A percentile compares a stretch with the other conserved stretches of the same genome.
phyloP scores from a whole-genome alignment of 2,329 filamentous ascomycete genomes.

The Fusarium chaquense region DNA sequence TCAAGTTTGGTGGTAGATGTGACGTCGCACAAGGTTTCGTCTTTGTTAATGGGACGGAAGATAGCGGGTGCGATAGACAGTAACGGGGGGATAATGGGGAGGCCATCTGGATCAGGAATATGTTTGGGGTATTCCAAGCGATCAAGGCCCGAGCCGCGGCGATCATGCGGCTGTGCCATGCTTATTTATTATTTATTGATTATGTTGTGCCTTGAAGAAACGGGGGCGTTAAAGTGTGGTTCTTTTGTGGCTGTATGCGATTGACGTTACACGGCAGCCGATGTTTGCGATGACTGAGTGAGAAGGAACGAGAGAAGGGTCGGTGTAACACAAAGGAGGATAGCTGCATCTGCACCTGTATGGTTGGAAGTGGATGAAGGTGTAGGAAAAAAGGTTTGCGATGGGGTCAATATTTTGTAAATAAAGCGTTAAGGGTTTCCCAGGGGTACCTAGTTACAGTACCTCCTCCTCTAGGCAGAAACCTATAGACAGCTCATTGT shows the following conservation, averaged over 20 bases:
- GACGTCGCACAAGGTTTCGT: slow-evolving; percentile 12
- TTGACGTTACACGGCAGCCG: slow-evolving; percentile 17
- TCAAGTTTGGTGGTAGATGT: slow-evolving; percentile 27
- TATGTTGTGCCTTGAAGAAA: not conserved
- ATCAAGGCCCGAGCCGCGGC: not conserved
- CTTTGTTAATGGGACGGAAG: slow-evolving; percentile 51
- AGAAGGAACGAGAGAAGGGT: not conserved
- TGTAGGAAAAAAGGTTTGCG: not conserved
- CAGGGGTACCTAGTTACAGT: not conserved
- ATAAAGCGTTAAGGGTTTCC: not conserved
- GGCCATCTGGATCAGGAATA: slow-evolving; percentile 26
- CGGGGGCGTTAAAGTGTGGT: not conserved
- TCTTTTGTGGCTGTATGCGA: slow-evolving; percentile 11
- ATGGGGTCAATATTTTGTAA: not conserved
- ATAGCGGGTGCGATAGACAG: slow-evolving; percentile 34
- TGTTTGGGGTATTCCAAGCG: not conserved
- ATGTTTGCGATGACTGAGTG: slow-evolving; percentile 13
- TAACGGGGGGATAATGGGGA: slow-evolving; percentile 25
- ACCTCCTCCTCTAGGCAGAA: not conserved
- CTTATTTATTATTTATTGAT: not conserved
- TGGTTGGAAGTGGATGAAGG: not conserved
- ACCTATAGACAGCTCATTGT: not conserved
- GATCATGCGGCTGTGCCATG: slow-evolving; percentile 31
- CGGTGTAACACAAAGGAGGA: not conserved
- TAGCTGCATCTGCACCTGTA: slow-evolving; percentile 26